Percentiles rank a stretch among this genome's conserved stretches.
These are phyloP conservation scores for Syzygium aromaticum DNA, from an alignment of 345 rosid genomes.

Conservation along the genomic window DNA sequence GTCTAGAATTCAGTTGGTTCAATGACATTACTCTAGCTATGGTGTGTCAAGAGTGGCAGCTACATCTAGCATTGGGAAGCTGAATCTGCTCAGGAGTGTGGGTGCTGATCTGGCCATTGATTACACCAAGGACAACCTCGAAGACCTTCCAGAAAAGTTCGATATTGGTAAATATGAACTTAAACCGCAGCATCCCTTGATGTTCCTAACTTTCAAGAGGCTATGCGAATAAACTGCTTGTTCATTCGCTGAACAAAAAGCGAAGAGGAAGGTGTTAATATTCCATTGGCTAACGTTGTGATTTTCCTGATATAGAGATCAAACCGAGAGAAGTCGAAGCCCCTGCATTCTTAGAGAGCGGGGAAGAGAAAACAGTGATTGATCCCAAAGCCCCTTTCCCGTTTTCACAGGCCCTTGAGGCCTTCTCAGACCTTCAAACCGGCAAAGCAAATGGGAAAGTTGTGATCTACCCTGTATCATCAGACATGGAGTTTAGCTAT, in stretches of 20 bases:
- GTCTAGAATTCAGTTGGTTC: background rate
- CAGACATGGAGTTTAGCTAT: too few species aligned
- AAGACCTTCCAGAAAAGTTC: constrained; percentile 55
- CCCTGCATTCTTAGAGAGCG: constrained; percentile 43
- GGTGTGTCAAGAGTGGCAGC: constrained; percentile 70
- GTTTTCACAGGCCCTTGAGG: constrained; percentile 46
- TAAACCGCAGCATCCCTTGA: background rate
- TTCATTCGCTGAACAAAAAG: constrained; percentile 5
- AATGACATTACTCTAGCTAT: constrained; percentile 42
- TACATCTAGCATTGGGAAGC: constrained; percentile 60
- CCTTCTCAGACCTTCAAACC: constrained; percentile 65
- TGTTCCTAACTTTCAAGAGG: background rate
- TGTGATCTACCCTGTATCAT: too few species aligned
- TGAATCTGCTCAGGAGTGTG: constrained; percentile 50
- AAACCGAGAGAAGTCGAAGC: constrained; percentile 55
- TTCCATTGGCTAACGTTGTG: constrained; percentile 14
- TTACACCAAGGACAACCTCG: constrained; percentile 66
- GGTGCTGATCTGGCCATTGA: constrained; percentile 79
- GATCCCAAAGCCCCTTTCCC: constrained; percentile 78
- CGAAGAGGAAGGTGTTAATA: background rate
- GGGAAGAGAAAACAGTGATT: constrained; percentile 58
- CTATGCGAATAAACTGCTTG: background rate
- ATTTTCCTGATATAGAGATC: constrained; percentile 15
- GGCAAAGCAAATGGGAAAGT: constrained; percentile 53
- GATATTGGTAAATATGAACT: constrained; percentile 19